Base-by-base conservation (phyloP, 305 asterid species). In the Caryopteris hybrid region DNA sequence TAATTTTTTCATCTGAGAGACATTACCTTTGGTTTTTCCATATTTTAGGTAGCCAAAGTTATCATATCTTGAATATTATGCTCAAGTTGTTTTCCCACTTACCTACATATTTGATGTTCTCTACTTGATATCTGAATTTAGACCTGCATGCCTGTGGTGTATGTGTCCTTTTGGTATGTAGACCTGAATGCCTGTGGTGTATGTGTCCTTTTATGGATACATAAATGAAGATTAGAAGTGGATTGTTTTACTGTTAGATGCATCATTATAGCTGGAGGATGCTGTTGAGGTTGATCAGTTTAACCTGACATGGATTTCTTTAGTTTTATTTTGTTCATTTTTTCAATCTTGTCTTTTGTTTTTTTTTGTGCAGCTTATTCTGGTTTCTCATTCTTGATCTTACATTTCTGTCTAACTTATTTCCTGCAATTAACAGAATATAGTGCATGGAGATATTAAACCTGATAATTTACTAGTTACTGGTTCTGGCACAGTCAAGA, bases 381-480 rank as follows among this genome's bases (percentile, higher is more conserved):
- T 52, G 33, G 41, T 47, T 56, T 48, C 23, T 47, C 46, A 16
- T 29, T 63, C 63, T 57, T 57, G 18, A 59, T 41, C 51, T 27
- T 43, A n/a, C 48, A 39, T 57, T 48, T 34, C 13, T 23, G 13
- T 21, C 41, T 60, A 59, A 53, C 60, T 74, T 60, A 10, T 69
- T 43, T 53, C 31, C 59, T 71, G 64, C 59, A 55, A 62, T 62
- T 31, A 27, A 53, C 76, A 71, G 76, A 71, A 71, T 53, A 54
- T 71, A 53, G 76, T 71, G 71, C 97, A 90, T 38, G 94, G 97
- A 58, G 97, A 90, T 77, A 86, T 90, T 55, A 90, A 90, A 74
- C 97, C 96, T 12, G 97, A 90, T 76, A 90, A 90, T 70, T 84
- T 90, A 45, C 55, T 90, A 77, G 86, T 90, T 64, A 86, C 90